Evolutionary conservation across 306 rosid species (phyloP), one percentile per base, ranked within the genome.

Genomic region (Corylus heterophylla): DNA sequence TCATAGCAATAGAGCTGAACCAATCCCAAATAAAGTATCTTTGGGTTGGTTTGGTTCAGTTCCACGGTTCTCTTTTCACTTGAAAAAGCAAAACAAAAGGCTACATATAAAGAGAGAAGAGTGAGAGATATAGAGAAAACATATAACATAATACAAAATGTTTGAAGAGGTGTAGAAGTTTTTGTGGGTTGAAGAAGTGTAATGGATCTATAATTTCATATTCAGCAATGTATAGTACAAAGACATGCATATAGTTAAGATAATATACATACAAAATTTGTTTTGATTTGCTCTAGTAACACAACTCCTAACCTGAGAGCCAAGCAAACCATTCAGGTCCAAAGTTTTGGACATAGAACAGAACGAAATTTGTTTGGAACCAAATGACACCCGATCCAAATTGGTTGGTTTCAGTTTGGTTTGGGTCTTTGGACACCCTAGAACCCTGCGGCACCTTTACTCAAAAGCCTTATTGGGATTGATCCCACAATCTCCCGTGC

Each of bases 91-190:
- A 49, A 49, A 49, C 52, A 49, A 49, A 49, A 49, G 52, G 52
- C 52, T 49, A 12, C 52, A 11, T 49, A 49, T 12, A 12, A 12
- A 11, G 51, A 39, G 44, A 39, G 45, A 42, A 42, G 45, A 42
- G 45, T 42, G 45, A 49, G 51, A 8, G 14, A 49, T 49, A 7
- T 49, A 49, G 52, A 49, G 52, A 12, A 49, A 49, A 12, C 14
- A 49, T 49, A 11, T 9, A 49, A 49, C 52, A 49, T 49, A n/a
- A 55, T 55, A n/a, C 11, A 18, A 17, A 55, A 17, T 7, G 9
- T 39, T 4, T n/a, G 13, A 31, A 27, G 74, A 51, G 49, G 67
- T 59, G 58, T 37, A 50, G 49, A 82, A 76, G 56, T 49, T 50
- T 71, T 10, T 31, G 25, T 42, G 45, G 49, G 48, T 55, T 31